Evolutionary conservation across 129 eudicot genomes (phyloP).

Genomic region (Ambrosia trifida): DNA sequence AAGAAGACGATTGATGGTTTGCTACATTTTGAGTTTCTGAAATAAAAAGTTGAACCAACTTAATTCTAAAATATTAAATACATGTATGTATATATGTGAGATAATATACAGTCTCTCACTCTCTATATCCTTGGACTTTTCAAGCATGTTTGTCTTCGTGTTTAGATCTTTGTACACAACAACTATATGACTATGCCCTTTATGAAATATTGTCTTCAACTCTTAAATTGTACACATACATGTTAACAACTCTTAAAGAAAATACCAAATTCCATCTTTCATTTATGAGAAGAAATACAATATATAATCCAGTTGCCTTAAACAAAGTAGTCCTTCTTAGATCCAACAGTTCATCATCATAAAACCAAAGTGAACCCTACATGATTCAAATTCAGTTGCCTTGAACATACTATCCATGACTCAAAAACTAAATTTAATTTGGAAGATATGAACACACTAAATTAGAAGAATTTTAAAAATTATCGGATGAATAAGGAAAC

Average conservation of each 20-base stretch:
- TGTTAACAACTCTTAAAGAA: not conserved
- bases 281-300: not conserved
- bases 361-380: slow-evolving; percentile 98
- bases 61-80: not conserved
- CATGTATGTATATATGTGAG: not conserved
- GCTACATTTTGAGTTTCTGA: slow-evolving; percentile 44
- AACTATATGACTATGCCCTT: slow-evolving; percentile 98
- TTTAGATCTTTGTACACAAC: slow-evolving; percentile 84
- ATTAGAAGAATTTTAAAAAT: too few relatives aligned
- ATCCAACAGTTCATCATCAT: slow-evolving; percentile 68
- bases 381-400: too few relatives aligned
- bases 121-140: slow-evolving; percentile 38
- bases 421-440: too few relatives aligned
- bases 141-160: slow-evolving; percentile 41
- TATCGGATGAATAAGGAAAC: too few relatives aligned
- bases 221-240: slow-evolving; percentile 40
- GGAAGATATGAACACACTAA: too few relatives aligned
- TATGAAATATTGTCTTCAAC: slow-evolving; percentile 86
- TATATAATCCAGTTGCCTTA: slow-evolving; percentile 81
- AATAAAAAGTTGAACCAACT: slow-evolving; percentile 15
- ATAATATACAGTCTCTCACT: slow-evolving; percentile 39
- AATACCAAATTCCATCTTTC: not conserved
- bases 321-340: slow-evolving; percentile 80
- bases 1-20: too few relatives aligned
- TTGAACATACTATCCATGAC: too few relatives aligned